phyloP scores from a whole-genome alignment of 1,284 basidiomycete species.

The Austropuccinia psidii region DNA sequence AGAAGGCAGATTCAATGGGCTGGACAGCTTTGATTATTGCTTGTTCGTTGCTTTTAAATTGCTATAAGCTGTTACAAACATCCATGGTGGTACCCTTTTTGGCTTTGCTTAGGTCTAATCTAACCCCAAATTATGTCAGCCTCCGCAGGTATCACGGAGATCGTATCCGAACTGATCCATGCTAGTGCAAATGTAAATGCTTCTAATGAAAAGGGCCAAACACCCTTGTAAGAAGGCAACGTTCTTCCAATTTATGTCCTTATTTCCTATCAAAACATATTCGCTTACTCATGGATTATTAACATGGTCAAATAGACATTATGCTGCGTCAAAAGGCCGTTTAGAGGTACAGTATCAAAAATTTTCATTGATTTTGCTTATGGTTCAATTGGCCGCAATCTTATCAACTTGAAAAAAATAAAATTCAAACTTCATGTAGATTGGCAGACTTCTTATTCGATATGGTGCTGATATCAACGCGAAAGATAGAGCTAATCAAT shows the following conservation, averaged over 20 bases:
- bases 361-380: background rate
- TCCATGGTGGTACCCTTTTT: no score
- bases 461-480: conserved; percentile 87
- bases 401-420: conserved; percentile 42
- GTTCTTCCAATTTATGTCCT: background rate
- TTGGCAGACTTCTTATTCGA: conserved; percentile 71
- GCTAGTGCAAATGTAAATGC: conserved; percentile 75
- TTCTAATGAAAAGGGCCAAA: conserved; percentile 75
- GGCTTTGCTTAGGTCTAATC: conserved; percentile 27
- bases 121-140: conserved; percentile 51
- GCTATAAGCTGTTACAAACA: no score
- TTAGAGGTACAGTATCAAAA: conserved; percentile 58
- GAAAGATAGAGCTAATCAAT: conserved; percentile 79
- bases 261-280: background rate
- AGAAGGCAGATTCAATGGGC: conserved; percentile 59
- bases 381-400: background rate
- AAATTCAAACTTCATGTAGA: conserved; percentile 52
- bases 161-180: conserved; percentile 70
- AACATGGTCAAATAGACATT: conserved; percentile 59
- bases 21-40: conserved; percentile 86
- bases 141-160: conserved; percentile 68
- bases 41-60: conserved; percentile 53
- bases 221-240: conserved; percentile 61
- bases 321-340: conserved; percentile 85
- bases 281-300: background rate